These are phyloP conservation scores for Flammula alnicola DNA, from an alignment of 1,284 basidiomycete species.

Conservation along the genomic window DNA sequence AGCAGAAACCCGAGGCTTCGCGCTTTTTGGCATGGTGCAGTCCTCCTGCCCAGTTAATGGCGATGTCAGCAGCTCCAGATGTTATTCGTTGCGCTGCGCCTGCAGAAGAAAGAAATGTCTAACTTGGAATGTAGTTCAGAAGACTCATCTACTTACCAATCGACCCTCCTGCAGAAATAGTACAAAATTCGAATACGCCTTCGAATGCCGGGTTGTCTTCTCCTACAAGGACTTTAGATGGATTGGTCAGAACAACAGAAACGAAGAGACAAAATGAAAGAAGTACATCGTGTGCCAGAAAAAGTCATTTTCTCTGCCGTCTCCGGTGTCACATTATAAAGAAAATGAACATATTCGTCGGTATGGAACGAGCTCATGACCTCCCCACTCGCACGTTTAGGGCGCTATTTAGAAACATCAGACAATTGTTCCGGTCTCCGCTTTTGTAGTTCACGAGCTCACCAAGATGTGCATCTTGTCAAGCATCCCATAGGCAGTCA, in stretches of 20 bases:
- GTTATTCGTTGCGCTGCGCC: constrained; percentile 86
- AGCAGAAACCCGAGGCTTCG: constrained; percentile 97
- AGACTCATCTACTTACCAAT: constrained; percentile 55
- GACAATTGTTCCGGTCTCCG: not conserved
- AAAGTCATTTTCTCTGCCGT: constrained; percentile 84
- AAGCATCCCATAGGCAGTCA: constrained; percentile 90
- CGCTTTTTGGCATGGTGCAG: constrained; percentile 98
- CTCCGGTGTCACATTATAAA: constrained; percentile 88
- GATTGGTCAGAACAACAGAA: not conserved
- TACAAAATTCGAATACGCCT: constrained; percentile 96
- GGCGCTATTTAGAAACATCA: constrained; percentile 53
- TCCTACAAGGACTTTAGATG: constrained; percentile 74
- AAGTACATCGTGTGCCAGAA: constrained; percentile 78
- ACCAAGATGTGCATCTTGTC: constrained; percentile 92
- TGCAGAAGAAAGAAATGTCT: constrained; percentile 30
- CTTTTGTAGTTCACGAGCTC: constrained; percentile 40
- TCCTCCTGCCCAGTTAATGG: constrained; percentile 98
- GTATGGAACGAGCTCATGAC: constrained; percentile 95
- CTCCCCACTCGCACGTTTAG: constrained; percentile 80
- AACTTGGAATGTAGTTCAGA: not conserved
- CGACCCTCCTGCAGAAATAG: constrained; percentile 95
- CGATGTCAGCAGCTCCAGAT: constrained; percentile 86
- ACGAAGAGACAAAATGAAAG: not conserved
- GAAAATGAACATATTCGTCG: constrained; percentile 96
- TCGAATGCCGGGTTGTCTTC: constrained; percentile 98